These are phyloP conservation scores for Balamuthia mandrillaris DNA, from an alignment of 208 protist species.

Conservation along the genomic window DNA sequence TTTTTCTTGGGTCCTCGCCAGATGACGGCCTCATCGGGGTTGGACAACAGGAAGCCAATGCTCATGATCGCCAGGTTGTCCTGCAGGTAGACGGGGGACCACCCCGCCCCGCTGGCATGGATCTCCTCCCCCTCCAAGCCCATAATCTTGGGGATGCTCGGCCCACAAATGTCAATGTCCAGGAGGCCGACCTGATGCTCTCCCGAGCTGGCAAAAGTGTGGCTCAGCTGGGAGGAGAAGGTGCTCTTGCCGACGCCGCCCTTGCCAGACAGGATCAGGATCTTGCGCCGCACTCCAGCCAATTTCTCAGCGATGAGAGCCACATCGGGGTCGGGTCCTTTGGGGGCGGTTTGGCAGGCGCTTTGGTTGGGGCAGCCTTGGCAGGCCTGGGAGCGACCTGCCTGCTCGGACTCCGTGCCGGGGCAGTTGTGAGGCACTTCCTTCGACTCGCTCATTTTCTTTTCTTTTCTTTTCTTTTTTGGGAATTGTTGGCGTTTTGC, in stretches of 20 bases:
- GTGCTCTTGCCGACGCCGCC: conserved; percentile 98
- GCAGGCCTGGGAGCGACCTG: conserved; percentile 91
- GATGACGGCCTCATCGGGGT: conserved; percentile 93
- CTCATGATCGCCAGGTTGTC: conserved; percentile 96
- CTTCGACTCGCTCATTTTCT: background rate
- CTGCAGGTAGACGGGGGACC: conserved; percentile 90
- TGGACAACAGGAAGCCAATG: conserved; percentile 94
- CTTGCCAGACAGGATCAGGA: conserved; percentile 98
- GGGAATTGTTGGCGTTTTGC: too few species aligned
- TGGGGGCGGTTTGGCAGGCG: conserved; percentile 87
- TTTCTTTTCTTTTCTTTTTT: background rate
- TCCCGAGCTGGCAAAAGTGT: conserved; percentile 77
- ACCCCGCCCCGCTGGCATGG: conserved; percentile 76
- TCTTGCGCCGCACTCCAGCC: conserved; percentile 86
- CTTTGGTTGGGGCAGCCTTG: conserved; percentile 95
- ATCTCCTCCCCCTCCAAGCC: conserved; percentile 83
- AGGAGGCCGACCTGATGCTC: conserved; percentile 92
- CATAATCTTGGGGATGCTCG: conserved; percentile 91
- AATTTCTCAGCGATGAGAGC: conserved; percentile 59
- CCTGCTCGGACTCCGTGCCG: conserved; percentile 85
- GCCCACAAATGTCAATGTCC: conserved; percentile 99
- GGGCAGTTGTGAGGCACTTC: conserved; percentile 79
- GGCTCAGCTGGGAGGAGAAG: conserved; percentile 93
- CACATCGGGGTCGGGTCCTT: conserved; percentile 81
- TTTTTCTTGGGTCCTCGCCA: conserved; percentile 97